Conservation (phyloP, 768 basidiomycete genomes). For the Termitomyces heimii region DNA sequence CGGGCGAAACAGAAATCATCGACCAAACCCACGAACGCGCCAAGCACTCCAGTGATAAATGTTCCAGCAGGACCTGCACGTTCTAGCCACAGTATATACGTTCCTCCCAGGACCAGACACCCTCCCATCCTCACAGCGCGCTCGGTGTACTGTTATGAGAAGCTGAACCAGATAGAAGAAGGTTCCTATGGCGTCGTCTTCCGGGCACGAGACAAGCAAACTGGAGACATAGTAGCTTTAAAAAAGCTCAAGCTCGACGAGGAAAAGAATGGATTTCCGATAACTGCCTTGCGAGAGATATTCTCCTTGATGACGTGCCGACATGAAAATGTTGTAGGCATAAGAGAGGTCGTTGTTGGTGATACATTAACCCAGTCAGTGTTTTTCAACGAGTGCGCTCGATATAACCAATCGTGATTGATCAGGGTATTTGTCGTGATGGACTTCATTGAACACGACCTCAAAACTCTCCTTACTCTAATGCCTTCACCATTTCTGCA, state of each 20-base stretch:
- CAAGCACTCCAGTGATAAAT: slow-evolving; percentile 10
- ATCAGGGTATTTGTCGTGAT: slow-evolving; percentile 92
- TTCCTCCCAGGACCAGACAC: slow-evolving; percentile 70
- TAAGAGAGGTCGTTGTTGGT: slow-evolving; percentile 96
- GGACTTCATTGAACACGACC: slow-evolving; percentile 99
- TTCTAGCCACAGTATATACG: slow-evolving; percentile 54
- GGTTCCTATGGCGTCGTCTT: slow-evolving; percentile 98
- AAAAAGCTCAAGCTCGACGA: slow-evolving; percentile 98
- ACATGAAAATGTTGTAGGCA: slow-evolving; percentile 96
- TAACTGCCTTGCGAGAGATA: slow-evolving; percentile 91
- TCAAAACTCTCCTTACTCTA: slow-evolving; percentile 88
- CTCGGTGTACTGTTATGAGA: slow-evolving; percentile 90
- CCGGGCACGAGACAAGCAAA: slow-evolving; percentile 91
- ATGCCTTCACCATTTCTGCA: slow-evolving; percentile 98
- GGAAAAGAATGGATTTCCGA: slow-evolving; percentile 98
- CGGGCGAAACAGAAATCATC: slow-evolving; percentile 40
- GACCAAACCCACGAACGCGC: slow-evolving; percentile 18
- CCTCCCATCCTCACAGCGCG: slow-evolving; percentile 82
- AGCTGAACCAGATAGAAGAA: slow-evolving; percentile 97
- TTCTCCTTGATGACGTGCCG: slow-evolving; percentile 93
- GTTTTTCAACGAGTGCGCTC: slow-evolving; percentile 15
- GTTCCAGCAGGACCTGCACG: slow-evolving; percentile 16
- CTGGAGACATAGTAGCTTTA: slow-evolving; percentile 92
- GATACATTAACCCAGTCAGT: slow-evolving; percentile 99
- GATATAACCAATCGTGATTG: slow-evolving; percentile 20